Evolutionary conservation across 805 yeast genomes (phyloP).

Genomic region (Saccharomycopsis fermentans): DNA sequence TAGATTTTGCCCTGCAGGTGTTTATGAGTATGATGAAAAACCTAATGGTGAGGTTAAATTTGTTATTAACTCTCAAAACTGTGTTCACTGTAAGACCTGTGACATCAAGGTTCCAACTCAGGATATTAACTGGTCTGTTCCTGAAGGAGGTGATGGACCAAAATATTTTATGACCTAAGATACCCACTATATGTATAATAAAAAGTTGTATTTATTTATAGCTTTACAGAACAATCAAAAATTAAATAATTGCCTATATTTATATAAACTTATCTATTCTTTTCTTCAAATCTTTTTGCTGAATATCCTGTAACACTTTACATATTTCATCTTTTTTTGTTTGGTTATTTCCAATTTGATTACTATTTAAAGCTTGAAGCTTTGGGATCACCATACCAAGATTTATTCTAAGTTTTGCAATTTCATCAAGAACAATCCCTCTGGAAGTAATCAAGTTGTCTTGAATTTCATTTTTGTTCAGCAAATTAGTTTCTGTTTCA

Average conservation of each 20-base stretch:
- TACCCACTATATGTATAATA: background rate
- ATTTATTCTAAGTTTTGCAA: conserved; percentile 12
- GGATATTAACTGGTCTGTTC: conserved; percentile 93
- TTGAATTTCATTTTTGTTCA: conserved; percentile 4
- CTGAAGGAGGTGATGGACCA: conserved; percentile 99
- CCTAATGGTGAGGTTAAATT: conserved; percentile 44
- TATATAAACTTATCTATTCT: background rate
- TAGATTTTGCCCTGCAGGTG: conserved; percentile 97
- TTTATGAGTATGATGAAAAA: conserved; percentile 76
- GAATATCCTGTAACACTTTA: background rate
- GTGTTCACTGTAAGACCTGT: conserved; percentile 97
- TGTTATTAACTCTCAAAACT: conserved; percentile 92
- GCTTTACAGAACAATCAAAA: too few species aligned
- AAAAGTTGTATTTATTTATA: too few species aligned
- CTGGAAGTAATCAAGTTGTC: conserved; percentile 8
- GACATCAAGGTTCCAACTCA: conserved; percentile 94
- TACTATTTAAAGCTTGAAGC: background rate
- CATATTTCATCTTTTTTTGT: background rate
- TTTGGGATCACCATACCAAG: conserved; percentile 3
- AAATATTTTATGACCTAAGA: conserved; percentile 75
- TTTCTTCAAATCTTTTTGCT: background rate
- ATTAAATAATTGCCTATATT: background rate
- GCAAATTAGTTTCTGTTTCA: background rate
- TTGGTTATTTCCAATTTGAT: background rate
- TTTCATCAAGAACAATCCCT: conserved; percentile 10